Evolutionary conservation across 345 rosid species (phyloP).

Genomic region (Populus euphratica): DNA sequence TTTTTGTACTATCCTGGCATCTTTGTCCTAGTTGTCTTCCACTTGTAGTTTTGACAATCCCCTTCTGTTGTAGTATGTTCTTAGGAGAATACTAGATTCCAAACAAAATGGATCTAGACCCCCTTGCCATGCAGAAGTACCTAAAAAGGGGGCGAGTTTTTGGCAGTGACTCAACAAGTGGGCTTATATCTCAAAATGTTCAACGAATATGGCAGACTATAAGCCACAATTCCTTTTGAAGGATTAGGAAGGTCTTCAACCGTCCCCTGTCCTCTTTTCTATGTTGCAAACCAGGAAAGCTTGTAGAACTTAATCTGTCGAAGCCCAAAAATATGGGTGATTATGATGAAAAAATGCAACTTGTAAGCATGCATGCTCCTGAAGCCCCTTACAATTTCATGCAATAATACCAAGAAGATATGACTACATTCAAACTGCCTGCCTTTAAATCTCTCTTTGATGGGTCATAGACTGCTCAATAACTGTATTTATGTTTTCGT

Average conservation of each 20-base stretch:
- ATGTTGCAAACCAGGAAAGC: background rate
- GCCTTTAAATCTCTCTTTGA: background rate
- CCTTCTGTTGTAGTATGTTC: too few relatives aligned
- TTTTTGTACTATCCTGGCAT: too few relatives aligned
- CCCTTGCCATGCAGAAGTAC: background rate
- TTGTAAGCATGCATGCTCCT: background rate
- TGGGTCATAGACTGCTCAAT: background rate
- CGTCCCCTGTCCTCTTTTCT: background rate
- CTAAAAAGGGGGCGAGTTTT: background rate
- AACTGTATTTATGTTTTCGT: background rate
- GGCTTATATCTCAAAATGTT: background rate
- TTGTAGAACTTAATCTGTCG: background rate
- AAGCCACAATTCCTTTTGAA: background rate
- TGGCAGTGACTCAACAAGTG: background rate
- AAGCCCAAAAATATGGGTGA: background rate
- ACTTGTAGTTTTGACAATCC: too few relatives aligned
- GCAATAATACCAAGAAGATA: background rate
- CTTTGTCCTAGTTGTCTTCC: too few relatives aligned
- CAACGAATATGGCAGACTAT: background rate
- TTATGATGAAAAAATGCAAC: background rate
- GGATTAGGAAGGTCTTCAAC: background rate
- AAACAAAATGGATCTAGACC: background rate
- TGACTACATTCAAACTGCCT: background rate
- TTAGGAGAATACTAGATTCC: too few relatives aligned
- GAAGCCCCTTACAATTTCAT: background rate